Conservation (phyloP, 2,329 filamentous ascomycete species). For the Plectosphaerella cucumerina region DNA sequence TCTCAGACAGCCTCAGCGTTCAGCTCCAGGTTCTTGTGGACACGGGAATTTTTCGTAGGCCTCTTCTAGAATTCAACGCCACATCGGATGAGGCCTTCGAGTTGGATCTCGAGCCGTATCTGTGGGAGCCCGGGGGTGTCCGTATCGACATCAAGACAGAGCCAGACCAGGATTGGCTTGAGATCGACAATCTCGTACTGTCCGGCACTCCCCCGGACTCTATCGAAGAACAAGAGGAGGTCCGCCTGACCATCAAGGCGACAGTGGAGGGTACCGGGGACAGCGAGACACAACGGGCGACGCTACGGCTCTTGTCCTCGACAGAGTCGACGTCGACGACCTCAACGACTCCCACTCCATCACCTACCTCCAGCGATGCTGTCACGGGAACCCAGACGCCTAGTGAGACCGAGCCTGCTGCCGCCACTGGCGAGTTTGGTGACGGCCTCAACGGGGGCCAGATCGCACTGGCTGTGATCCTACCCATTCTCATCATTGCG, state of each 20-base stretch:
- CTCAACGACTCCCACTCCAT: conserved; percentile 17
- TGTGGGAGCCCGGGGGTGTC: conserved; percentile 33
- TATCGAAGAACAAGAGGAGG: conserved; percentile 17
- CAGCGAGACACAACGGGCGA: conserved; percentile 31
- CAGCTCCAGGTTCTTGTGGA: conserved; percentile 37
- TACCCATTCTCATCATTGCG: conserved; percentile 8
- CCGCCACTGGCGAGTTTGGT: conserved; percentile 9
- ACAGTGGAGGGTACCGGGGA: conserved; percentile 25
- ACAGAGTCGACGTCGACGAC: conserved; percentile 12
- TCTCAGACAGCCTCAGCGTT: conserved; percentile 54
- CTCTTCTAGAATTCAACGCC: conserved; percentile 33
- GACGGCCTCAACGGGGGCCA: conserved; percentile 8
- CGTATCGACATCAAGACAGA: conserved; percentile 28
- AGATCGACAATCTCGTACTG: conserved; percentile 31
- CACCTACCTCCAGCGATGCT: conserved; percentile 17
- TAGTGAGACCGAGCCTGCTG: conserved; percentile 15
- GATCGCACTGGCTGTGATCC: conserved; percentile 9
- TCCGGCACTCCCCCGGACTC: conserved; percentile 34
- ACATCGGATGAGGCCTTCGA: conserved; percentile 35
- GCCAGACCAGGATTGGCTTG: conserved; percentile 39
- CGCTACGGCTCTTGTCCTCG: conserved; percentile 27
- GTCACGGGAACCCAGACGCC: conserved; percentile 13
- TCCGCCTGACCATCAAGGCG: conserved; percentile 22
- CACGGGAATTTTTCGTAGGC: conserved; percentile 34
- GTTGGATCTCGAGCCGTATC: conserved; percentile 37